These are phyloP conservation scores for Bacterosira constricta DNA, from an alignment of 108 stramenopile species.

Conservation along the genomic window DNA sequence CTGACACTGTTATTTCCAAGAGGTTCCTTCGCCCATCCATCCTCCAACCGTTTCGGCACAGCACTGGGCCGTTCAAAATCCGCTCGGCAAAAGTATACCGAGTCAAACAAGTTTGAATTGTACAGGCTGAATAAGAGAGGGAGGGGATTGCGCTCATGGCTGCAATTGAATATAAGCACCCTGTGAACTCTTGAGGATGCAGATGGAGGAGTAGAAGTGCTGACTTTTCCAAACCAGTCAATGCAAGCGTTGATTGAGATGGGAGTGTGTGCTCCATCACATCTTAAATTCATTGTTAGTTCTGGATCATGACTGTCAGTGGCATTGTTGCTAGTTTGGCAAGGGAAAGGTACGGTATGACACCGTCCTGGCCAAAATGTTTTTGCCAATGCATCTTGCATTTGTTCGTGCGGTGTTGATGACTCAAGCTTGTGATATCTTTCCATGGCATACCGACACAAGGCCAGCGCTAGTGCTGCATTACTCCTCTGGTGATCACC, in stretches of 20 bases:
- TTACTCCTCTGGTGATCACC: conserved; percentile 77
- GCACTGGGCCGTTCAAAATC: conserved; percentile 76
- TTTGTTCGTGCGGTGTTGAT: not conserved
- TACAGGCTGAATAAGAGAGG: conserved; percentile 53
- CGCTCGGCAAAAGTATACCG: conserved; percentile 66
- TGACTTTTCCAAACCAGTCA: conserved; percentile 59
- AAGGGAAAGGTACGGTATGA: conserved; percentile 51
- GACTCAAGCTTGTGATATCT: not conserved
- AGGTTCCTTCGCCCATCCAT: conserved; percentile 42
- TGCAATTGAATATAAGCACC: conserved; percentile 79
- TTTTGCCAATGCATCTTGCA: conserved; percentile 47
- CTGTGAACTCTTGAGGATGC: conserved; percentile 1
- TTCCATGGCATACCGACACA: conserved; percentile 50
- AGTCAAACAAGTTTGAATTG: conserved; percentile 44
- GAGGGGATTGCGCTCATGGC: conserved; percentile 83
- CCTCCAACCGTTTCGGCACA: conserved; percentile 51
- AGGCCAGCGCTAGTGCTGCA: conserved; percentile 69
- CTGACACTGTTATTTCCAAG: not conserved
- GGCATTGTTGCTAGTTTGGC: not conserved
- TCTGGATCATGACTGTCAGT: not conserved
- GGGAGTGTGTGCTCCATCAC: conserved; percentile 84
- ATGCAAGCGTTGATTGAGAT: conserved; percentile 69
- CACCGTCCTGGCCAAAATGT: conserved; percentile 84
- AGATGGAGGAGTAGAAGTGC: not conserved
- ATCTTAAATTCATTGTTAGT: conserved; percentile 35